Evolutionary conservation across 106 monocot genomes (phyloP).

Genomic region (Acorus calamus): DNA sequence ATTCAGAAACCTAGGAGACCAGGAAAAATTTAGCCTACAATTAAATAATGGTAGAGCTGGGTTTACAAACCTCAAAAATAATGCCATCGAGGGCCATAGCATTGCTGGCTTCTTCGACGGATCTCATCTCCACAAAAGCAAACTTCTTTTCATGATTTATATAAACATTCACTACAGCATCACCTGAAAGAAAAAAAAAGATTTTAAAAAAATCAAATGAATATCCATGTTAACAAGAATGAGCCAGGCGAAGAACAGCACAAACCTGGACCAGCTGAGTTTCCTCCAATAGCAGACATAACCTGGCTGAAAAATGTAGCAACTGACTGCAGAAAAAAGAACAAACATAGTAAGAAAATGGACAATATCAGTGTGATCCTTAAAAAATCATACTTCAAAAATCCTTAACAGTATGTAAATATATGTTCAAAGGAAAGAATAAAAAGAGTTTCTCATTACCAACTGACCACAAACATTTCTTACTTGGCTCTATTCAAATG

Average conservation of each 20-base stretch:
- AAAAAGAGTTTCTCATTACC: too few species aligned
- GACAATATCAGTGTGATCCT: too few species aligned
- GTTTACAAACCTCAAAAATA: conserved; percentile 76
- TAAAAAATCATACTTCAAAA: conserved; percentile 8
- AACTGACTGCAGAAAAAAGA: conserved; percentile 54
- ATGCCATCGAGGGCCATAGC: conserved; percentile 99
- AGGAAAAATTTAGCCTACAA: too few species aligned
- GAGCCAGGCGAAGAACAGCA: neutral
- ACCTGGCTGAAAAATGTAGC: conserved; percentile 89
- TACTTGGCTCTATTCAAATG: too few species aligned
- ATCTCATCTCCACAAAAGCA: conserved; percentile 98
- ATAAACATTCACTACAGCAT: conserved; percentile 97
- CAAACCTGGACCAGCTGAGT: conserved; percentile 93
- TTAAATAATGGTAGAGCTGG: too few species aligned
- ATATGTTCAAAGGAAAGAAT: neutral
- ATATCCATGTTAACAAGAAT: neutral
- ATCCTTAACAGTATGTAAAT: neutral
- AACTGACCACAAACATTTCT: too few species aligned
- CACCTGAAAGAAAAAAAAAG: conserved; percentile 37
- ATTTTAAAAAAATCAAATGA: neutral
- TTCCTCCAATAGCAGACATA: conserved; percentile 94
- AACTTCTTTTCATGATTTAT: conserved; percentile 99
- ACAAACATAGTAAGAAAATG: too few species aligned
- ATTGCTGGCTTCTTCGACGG: conserved; percentile 98
- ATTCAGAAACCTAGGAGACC: too few species aligned